Base-by-base conservation (phyloP, 192 early-diverging fungal species). In the Lobosporangium transversale region DNA sequence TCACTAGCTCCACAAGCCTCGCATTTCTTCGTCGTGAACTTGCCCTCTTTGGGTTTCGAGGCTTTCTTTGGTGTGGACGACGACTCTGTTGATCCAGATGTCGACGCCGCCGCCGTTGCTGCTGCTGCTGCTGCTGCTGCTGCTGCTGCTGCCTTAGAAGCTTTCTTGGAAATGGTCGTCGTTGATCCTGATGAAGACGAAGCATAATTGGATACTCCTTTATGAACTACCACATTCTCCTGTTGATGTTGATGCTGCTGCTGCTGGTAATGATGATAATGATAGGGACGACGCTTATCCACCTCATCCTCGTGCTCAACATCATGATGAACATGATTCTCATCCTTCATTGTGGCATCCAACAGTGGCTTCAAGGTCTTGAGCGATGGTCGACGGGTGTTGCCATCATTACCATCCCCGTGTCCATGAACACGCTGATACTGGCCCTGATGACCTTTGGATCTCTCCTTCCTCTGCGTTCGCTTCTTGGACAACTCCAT, bases 1-100 rank as follows among this genome's bases (percentile, higher is more conserved):
- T 73, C 78, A 11, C 60, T 66, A 2, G 75, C 66, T 9, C 70
- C 62, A 55, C 80, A 82, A 20, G 75, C 78, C 9, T 78, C 80
- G 53, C 80, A 82, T 23, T 60, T 52, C 53, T 76, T 76, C 33
- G 56, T 60, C 2, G 48, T 37, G 26, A 48, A 30, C 26, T 52
- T 58, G 45, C 58, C 47, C 27, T 64, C 61, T 24, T 40, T 43
- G 1, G 50, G 15, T 48, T 71, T 71, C 45, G 54, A 23, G 2
- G 56, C 35, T 18, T 31, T 27, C 15, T 53, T 53, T 7, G 17
- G 7, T 26, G 24, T 9, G 29, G 10, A 18, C 6, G 51, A 10
- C 8, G 3, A 15, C 26, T 17, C 24, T 27, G 17, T 51, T 7
- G 45, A 17, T 50, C 48, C 24, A 26, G 6, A 50, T n/a, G 44